Base-by-base conservation (phyloP, 2,329 filamentous ascomycete genomes). In the Pseudogymnoascus sp. region DNA sequence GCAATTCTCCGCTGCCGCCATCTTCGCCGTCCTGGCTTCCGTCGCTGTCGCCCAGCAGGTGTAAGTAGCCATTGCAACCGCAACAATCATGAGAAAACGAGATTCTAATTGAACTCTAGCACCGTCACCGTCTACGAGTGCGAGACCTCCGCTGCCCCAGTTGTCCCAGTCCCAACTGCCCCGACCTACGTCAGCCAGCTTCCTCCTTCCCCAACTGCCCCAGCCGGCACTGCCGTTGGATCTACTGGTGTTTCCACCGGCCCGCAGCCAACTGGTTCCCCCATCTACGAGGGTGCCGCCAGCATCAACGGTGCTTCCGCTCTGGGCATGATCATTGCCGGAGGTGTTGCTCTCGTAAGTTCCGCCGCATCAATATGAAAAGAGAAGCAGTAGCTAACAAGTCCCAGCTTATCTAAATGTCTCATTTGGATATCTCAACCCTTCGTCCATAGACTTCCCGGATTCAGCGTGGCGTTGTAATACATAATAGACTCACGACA, bases 341-440 rank as follows among this genome's bases (percentile, higher is more conserved):
- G 70, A 65, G 71, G 69, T 69, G 67, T 74, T 63, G 72, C 71
- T 69, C 71, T 73, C 50, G 71, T 74, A 69, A 38, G 69, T 67
- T 61, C 1, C n/a, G 10, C 12, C 28, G 3, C n/a, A 14, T 56
- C 28, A 5, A 56, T 18, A 34, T 34, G n/a, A 34, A 6, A 31
- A n/a, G 18, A 18, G 2, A 2, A 21, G n/a, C 6, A 25, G 12
- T 7, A 8, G n/a, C 50, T 56, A 56, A 56, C 50, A 36, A 28
- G 8, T 2, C 2, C 10, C 50, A 56, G 50, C 28, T 56, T 36
- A 56, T 56, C 50, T 56, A 56, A 56, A 56, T 56, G 50, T 56
- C 50, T 56, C 50, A 56, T 56, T 56, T 36, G 50, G 50, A 56
- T 56, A 56, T 34, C 10, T 21, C 28, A 56, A 56, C 50, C 28